These are phyloP conservation scores for Lathyrus aphaca DNA, from an alignment of 306 rosid genomes.

Conservation along the genomic window DNA sequence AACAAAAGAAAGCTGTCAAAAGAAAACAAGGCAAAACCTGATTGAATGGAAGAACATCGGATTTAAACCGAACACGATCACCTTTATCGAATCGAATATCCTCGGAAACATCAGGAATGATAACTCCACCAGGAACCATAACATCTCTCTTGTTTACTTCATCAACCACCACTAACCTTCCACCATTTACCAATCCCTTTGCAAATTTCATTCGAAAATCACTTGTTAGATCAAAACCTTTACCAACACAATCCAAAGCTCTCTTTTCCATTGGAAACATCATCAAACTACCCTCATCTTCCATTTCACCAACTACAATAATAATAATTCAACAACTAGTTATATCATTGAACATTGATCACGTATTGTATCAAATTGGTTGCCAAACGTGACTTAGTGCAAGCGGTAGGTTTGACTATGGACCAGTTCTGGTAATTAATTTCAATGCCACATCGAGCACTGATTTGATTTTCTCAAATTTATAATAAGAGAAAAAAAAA, in stretches of 20 bases:
- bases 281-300: constrained; percentile 32
- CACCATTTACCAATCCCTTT: constrained; percentile 47
- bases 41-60: constrained; percentile 89
- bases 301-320: constrained; percentile 26
- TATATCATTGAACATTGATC: background rate
- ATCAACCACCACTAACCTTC: constrained; percentile 72
- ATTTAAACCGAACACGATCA: constrained; percentile 85
- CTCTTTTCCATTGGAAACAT: constrained; percentile 48
- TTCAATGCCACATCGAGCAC: background rate
- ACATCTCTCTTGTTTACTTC: constrained; percentile 70
- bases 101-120: constrained; percentile 66
- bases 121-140: constrained; percentile 68
- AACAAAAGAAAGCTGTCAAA: background rate
- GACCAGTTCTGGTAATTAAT: background rate
- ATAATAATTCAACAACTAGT: background rate
- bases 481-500: background rate
- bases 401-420: background rate
- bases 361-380: background rate
- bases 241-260: constrained; percentile 81
- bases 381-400: constrained; percentile 16
- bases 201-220: constrained; percentile 82
- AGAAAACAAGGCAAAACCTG: constrained; percentile 52
- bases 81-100: constrained; percentile 89
- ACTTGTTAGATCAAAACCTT: constrained; percentile 85
- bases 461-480: background rate